Base-by-base conservation (phyloP, 768 basidiomycete species). In the Mycena leptocephala region DNA sequence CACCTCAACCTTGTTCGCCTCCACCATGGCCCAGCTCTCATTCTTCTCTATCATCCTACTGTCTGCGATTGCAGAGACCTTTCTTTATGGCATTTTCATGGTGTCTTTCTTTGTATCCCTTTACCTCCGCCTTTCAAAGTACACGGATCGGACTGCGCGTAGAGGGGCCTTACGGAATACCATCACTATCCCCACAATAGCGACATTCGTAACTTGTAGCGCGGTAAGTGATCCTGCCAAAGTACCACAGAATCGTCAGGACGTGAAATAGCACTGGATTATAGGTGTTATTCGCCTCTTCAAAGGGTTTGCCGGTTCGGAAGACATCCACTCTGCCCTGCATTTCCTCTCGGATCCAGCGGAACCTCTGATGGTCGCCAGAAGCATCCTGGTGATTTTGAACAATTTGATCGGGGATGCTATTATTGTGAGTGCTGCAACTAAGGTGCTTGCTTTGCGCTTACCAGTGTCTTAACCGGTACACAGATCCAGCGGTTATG, bases 391-490 rank as follows among this genome's bases (percentile, higher is more conserved):
- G 32, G 58, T 59, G 33, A 59, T 59, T 59, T 18, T 35, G 18
- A 59, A 33, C 58, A 33, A 59, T 59, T 59, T 59, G 58, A 59
- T 59, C 33, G 58, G 58, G 58, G 58, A 59, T 59, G 58, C 58
- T 16, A 59, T 59, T 59, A 59, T 37, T 59, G 58, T 59, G 58
- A 59, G 30, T 59, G 58, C 32, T 59, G 58, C 58, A 59, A 59
- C 58, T 33, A 35, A 59, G 58, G 58, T 59, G 58, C 58, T 59
- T 59, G 33, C 33, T 59, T 46, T 59, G 22, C 58, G 58, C 16
- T 59, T 59, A 59, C 58, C 58, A 59, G 58, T 59, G 33, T 59
- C 33, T 59, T 35, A 59, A 59, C 33, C 22, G 30, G 55, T 28
- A 56, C 7, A 59, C 30, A 59, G 58, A 59, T 59, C 32, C 58